Evolutionary conservation across 2,329 filamentous ascomycete species (phyloP), one percentile per base, ranked within the genome.

Genomic region (Botrytis tulipae): DNA sequence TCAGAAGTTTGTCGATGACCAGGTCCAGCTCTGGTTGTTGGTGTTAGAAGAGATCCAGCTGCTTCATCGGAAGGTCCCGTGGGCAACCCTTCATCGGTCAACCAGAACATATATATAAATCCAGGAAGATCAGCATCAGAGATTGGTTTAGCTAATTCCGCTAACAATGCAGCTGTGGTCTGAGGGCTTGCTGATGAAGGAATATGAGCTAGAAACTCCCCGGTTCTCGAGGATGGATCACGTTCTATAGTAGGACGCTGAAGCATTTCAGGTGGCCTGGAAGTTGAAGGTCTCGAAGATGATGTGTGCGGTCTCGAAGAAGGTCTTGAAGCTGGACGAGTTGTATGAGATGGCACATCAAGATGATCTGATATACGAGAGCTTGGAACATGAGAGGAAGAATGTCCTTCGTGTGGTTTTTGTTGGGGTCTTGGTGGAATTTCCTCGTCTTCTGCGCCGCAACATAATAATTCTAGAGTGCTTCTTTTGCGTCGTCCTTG

Each of bases 91-190:
- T 88, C 85, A 46, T 94, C 90, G 0, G 94, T 98, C 35, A 98
- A 87, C 94, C 95, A 98, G 86, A 98, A 99, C 82, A 99, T 97
- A 86, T 99, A 99, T 77, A 99, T 98, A 84, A 96, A 99, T 54
- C 96, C 96, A 20, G 92, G 86, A 78, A 97, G 93, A 77, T 96
- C 93, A 71, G 87, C 84, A 35, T 89, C 85, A 0, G 93, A 94
- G 63, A 95, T 88, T 1, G 86, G 94, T 85, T 88, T 96, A 81
- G 83, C 89, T 16, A 98, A 86, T 82, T 98, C 95, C 3, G 91
- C 85, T 74, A 95, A 87, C 5, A 98, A 86, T 8, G 86, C 84
- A 0, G 93, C 91, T 0, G 92, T 86, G 0, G 90, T 92, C 77
- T 91, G 85, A 1, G 93, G 90, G 3, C 91, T 87, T 7, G 93